Conservation (phyloP, 2,329 filamentous ascomycete genomes). For the Colletotrichum cordylinicola region DNA sequence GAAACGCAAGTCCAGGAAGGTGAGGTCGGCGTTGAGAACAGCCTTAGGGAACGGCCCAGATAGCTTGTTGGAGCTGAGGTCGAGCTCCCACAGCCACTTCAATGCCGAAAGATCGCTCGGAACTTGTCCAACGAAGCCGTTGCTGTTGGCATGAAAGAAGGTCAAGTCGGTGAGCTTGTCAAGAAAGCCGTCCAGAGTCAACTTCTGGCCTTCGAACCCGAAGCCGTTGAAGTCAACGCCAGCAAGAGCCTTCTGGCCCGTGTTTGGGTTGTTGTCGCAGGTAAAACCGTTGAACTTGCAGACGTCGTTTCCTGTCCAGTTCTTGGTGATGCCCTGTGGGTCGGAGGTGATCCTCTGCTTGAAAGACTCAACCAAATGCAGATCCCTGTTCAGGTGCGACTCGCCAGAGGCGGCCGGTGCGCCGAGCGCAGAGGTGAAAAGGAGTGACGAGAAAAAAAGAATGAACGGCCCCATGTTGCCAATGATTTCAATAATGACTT, state of each 20-base stretch:
- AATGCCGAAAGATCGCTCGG: not conserved
- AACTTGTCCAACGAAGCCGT: not conserved
- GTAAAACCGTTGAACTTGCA: conserved; percentile 1
- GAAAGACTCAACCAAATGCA: not conserved
- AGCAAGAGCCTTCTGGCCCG: not conserved
- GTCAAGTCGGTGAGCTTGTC: conserved; percentile 4
- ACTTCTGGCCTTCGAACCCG: not conserved
- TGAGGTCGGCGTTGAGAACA: not conserved
- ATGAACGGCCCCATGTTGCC: not conserved
- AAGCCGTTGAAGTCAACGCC: not conserved
- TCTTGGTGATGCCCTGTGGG: not conserved
- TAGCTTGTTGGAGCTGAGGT: not conserved
- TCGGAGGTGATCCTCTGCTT: not conserved
- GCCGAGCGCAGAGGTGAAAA: not conserved
- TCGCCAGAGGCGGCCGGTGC: not conserved
- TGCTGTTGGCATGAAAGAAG: conserved; percentile 4
- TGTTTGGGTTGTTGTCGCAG: not conserved
- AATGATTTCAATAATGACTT: not conserved
- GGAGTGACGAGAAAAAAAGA: conserved; percentile 7
- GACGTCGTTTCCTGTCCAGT: not conserved
- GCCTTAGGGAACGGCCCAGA: not conserved
- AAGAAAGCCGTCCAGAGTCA: not conserved
- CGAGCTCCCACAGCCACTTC: not conserved
- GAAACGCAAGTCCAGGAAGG: not conserved
- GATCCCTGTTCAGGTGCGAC: not conserved